These are phyloP conservation scores for Reticulascus tulasneorum DNA, from an alignment of 2,329 filamentous ascomycete species.

Conservation along the genomic window DNA sequence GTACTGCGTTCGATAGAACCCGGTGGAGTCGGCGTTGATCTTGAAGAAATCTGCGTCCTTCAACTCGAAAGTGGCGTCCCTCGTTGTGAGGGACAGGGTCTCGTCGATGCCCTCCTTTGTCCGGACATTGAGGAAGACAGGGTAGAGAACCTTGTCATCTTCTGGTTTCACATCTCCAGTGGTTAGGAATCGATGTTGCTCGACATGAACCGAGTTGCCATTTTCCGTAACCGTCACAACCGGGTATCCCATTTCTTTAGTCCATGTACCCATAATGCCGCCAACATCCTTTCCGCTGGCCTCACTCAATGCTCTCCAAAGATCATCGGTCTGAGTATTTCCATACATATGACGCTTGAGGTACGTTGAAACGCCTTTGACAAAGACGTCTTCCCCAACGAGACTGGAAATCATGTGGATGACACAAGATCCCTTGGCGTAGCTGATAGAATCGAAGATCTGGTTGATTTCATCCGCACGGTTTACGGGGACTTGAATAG, in stretches of 20 bases:
- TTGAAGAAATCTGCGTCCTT: conserved; percentile 88
- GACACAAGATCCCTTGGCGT: conserved; percentile 94
- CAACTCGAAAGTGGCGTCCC: conserved; percentile 75
- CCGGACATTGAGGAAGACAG: conserved; percentile 81
- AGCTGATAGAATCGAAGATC: conserved; percentile 97
- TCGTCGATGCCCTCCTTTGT: conserved; percentile 82
- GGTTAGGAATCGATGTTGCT: conserved; percentile 91
- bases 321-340: conserved; percentile 85
- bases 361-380: conserved; percentile 86
- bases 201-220: conserved; percentile 73
- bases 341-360: conserved; percentile 96
- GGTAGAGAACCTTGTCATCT: conserved; percentile 83
- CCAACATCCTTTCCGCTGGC: conserved; percentile 90
- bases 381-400: conserved; percentile 85
- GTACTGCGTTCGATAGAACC: conserved; percentile 89
- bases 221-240: conserved; percentile 77
- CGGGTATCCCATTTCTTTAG: conserved; percentile 91
- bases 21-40: conserved; percentile 90
- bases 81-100: conserved; percentile 54
- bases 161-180: conserved; percentile 92
- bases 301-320: conserved; percentile 83
- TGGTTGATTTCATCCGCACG: conserved; percentile 95
- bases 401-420: conserved; percentile 97
- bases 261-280: conserved; percentile 93
- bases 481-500: conserved; percentile 94